Evolutionary conservation across 192 early-diverging fungal species (phyloP).

Genomic region (Coemansia guatemalensis): DNA sequence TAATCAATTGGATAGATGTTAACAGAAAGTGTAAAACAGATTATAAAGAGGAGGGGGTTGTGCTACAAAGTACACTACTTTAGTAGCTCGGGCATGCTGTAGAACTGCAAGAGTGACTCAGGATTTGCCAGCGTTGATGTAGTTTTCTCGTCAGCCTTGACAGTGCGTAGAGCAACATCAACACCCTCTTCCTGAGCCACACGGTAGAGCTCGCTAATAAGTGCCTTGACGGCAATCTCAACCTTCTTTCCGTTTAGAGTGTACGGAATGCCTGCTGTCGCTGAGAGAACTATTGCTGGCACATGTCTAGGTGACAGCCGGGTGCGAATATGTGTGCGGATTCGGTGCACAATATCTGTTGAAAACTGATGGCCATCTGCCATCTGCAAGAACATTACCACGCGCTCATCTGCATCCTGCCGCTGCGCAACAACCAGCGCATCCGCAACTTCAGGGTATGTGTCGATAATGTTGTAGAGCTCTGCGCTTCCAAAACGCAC

Average conservation of each 20-base stretch:
- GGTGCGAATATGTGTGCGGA: slow-evolving; percentile 75
- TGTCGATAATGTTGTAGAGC: slow-evolving; percentile 89
- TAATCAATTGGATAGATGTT: too few species aligned
- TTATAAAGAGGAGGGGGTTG: too few species aligned
- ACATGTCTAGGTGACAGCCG: slow-evolving; percentile 92
- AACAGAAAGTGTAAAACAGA: too few species aligned
- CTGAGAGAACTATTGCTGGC: slow-evolving; percentile 79
- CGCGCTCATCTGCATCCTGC: slow-evolving; percentile 81
- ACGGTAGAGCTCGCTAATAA: slow-evolving; percentile 52
- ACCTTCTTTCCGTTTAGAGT: slow-evolving; percentile 98
- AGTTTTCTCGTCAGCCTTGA: slow-evolving; percentile 71
- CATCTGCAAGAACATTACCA: slow-evolving; percentile 90
- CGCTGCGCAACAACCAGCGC: slow-evolving; percentile 90
- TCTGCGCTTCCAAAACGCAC: slow-evolving; percentile 94
- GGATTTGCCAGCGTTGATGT: slow-evolving; percentile 89
- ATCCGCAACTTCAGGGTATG: slow-evolving; percentile 80
- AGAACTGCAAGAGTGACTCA: slow-evolving; percentile 80
- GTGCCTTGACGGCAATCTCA: slow-evolving; percentile 90
- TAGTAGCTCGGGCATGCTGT: slow-evolving; percentile 65
- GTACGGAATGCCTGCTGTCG: slow-evolving; percentile 82
- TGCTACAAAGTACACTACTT: slow-evolving; percentile 10
- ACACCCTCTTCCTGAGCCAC: slow-evolving; percentile 39
- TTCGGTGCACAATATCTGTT: slow-evolving; percentile 62
- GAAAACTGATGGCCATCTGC: slow-evolving; percentile 59
- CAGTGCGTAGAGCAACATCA: slow-evolving; percentile 56